Conservation (phyloP, 495 filamentous ascomycete species). For the Penicillium alfredii region DNA sequence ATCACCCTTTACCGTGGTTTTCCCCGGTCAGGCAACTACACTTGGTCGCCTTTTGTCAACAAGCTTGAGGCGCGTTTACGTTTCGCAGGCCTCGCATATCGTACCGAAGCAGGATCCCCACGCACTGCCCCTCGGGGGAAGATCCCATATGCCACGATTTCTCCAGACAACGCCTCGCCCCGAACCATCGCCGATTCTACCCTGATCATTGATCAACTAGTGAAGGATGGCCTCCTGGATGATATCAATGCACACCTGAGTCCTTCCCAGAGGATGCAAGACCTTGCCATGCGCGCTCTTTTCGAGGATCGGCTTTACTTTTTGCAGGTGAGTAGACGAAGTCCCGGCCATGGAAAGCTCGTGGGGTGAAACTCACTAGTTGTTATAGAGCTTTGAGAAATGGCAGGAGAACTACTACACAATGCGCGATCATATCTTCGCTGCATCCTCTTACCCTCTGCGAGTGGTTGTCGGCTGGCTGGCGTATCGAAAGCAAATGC, state of each 20-base stretch:
- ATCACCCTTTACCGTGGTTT: slow-evolving; percentile 54
- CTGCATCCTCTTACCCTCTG: slow-evolving; percentile 43
- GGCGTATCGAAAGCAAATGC: slow-evolving; percentile 35
- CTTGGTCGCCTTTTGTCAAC: slow-evolving; percentile 60
- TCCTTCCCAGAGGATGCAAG: slow-evolving; percentile 33
- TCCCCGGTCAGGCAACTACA: slow-evolving; percentile 31
- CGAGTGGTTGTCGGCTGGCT: slow-evolving; percentile 49
- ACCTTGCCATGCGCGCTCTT: slow-evolving; percentile 47
- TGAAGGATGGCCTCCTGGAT: slow-evolving; percentile 32
- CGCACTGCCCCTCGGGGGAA: slow-evolving; percentile 49
- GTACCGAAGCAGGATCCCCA: slow-evolving; percentile 34
- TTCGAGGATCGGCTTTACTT: slow-evolving; percentile 60
- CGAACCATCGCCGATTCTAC: slow-evolving; percentile 41
- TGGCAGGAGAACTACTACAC: slow-evolving; percentile 58
- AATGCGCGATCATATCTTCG: slow-evolving; percentile 50
- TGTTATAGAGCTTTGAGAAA: slow-evolving; percentile 24
- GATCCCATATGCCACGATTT: slow-evolving; percentile 47
- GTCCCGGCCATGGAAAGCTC: not conserved
- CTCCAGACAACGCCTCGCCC: slow-evolving; percentile 7
- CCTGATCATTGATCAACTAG: slow-evolving; percentile 45
- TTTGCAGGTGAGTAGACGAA: slow-evolving; percentile 31
- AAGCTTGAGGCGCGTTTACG: slow-evolving; percentile 62
- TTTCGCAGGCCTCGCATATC: slow-evolving; percentile 45
- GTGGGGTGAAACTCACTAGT: not conserved
- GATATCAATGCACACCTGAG: slow-evolving; percentile 44